Conservation (phyloP, 2,329 filamentous ascomycete genomes). For the Neonectria magnoliae region DNA sequence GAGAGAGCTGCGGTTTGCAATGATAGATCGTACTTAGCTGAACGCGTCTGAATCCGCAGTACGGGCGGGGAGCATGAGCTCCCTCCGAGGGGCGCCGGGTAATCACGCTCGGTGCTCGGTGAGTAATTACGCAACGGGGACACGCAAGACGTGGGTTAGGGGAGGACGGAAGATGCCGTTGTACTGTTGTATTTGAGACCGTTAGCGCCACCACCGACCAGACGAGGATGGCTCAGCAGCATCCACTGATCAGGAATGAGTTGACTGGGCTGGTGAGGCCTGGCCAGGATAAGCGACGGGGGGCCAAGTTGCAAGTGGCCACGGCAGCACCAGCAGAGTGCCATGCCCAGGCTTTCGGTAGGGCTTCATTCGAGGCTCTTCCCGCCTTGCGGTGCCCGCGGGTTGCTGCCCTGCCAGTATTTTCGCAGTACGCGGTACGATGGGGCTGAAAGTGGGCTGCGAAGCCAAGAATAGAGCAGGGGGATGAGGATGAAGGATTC, state of each 20-base stretch:
- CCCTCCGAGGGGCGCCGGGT: not conserved
- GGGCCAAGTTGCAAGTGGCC: constrained; percentile 11
- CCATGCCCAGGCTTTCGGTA: constrained; percentile 26
- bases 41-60: not conserved
- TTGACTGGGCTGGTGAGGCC: constrained; percentile 26
- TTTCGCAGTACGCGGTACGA: not conserved
- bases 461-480: constrained; percentile 23
- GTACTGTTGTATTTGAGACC: constrained; percentile 2
- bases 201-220: constrained; percentile 24
- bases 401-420: constrained; percentile 22
- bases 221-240: constrained; percentile 32
- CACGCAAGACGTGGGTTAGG: constrained; percentile 34
- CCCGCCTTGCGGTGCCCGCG: constrained; percentile 10
- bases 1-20: not conserved
- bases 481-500: not conserved
- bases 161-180: constrained; percentile 19
- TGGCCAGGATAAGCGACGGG: constrained; percentile 25
- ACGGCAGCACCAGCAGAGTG: constrained; percentile 18
- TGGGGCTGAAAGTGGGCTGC: constrained; percentile 25
- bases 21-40: not conserved
- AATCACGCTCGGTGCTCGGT: constrained; percentile 1
- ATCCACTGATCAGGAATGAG: constrained; percentile 24
- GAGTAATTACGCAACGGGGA: constrained; percentile 15
- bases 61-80: not conserved
- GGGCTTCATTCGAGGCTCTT: constrained; percentile 29